Conservation (phyloP, 768 basidiomycete genomes). For the Serendipita indica region DNA sequence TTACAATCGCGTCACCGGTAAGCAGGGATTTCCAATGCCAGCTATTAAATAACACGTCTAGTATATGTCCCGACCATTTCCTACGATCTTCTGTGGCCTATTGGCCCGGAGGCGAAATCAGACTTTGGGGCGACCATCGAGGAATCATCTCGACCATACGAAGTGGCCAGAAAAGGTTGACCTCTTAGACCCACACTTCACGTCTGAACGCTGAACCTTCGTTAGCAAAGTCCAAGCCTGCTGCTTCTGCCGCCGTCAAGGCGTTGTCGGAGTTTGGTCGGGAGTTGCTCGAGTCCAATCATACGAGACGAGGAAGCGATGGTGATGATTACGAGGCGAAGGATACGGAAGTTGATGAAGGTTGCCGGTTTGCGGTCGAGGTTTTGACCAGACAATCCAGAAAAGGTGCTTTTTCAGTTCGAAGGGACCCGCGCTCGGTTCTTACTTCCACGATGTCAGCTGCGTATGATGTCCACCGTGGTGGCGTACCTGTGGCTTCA, state of each 20-base stretch:
- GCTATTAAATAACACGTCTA: constrained; percentile 19
- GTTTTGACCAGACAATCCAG: constrained; percentile 77
- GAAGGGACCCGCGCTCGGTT: background rate
- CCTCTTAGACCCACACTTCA: background rate
- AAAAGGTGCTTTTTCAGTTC: constrained; percentile 44
- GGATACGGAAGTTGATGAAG: constrained; percentile 3
- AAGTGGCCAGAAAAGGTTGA: background rate
- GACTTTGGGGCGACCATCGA: background rate
- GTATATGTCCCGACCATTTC: constrained; percentile 40
- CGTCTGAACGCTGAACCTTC: background rate
- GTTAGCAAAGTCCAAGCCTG: background rate
- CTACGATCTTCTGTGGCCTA: constrained; percentile 78
- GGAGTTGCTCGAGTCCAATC: background rate
- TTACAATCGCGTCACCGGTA: constrained; percentile 77
- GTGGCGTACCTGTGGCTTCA: constrained; percentile 76
- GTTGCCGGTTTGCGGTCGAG: constrained; percentile 63
- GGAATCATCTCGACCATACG: background rate
- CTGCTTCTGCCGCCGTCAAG: background rate
- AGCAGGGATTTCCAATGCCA: constrained; percentile 20
- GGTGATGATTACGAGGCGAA: background rate
- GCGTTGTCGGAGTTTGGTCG: background rate
- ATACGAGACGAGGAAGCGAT: background rate
- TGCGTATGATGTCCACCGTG: constrained; percentile 91
- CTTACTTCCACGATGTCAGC: constrained; percentile 30
- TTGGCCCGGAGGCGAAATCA: constrained; percentile 21